A percentile compares a stretch with the other conserved stretches of the same genome.
These are phyloP conservation scores for Graphilbum ipis-grandicollis DNA, from an alignment of 2,329 filamentous ascomycete species.

Conservation along the genomic window DNA sequence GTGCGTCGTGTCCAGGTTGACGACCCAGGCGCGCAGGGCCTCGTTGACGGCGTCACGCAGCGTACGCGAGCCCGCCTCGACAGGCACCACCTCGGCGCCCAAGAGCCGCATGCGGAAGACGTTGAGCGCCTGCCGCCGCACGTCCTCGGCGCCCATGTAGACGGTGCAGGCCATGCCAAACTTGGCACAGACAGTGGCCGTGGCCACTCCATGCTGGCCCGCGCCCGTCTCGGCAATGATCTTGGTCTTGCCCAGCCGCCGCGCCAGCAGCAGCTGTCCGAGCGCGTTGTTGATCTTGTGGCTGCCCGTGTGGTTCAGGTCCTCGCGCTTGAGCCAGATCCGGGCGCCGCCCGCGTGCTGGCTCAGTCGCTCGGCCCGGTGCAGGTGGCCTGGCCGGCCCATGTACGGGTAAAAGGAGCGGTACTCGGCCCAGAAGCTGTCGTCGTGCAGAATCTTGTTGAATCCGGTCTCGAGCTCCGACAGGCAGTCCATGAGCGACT, in stretches of 20 bases:
- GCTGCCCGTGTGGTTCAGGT: slow-evolving; percentile 91
- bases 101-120: slow-evolving; percentile 97
- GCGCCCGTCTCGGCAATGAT: slow-evolving; percentile 98
- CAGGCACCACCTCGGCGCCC: slow-evolving; percentile 79
- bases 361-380: slow-evolving; percentile 75
- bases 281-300: slow-evolving; percentile 99
- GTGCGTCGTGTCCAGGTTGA: slow-evolving; percentile 82
- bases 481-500: slow-evolving; percentile 94
- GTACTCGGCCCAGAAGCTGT: slow-evolving; percentile 93
- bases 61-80: slow-evolving; percentile 75
- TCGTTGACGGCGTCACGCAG: slow-evolving; percentile 87
- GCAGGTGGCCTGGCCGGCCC: slow-evolving; percentile 81
- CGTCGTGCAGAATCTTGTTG: slow-evolving; percentile 70
- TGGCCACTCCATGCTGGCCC: slow-evolving; percentile 94
- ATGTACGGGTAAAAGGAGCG: slow-evolving; percentile 94
- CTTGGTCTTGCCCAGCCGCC: slow-evolving; percentile 77
- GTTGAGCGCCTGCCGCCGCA: slow-evolving; percentile 87
- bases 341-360: slow-evolving; percentile 81
- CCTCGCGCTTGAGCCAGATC: slow-evolving; percentile 96
- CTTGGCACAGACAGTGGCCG: slow-evolving; percentile 92
- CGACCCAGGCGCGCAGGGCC: slow-evolving; percentile 85
- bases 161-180: slow-evolving; percentile 97
- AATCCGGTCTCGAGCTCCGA: slow-evolving; percentile 83
- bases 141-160: slow-evolving; percentile 97
- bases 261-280: slow-evolving; percentile 77